phyloP scores from a whole-genome alignment of 768 basidiomycete species.

The Atractiella rhizophila region DNA sequence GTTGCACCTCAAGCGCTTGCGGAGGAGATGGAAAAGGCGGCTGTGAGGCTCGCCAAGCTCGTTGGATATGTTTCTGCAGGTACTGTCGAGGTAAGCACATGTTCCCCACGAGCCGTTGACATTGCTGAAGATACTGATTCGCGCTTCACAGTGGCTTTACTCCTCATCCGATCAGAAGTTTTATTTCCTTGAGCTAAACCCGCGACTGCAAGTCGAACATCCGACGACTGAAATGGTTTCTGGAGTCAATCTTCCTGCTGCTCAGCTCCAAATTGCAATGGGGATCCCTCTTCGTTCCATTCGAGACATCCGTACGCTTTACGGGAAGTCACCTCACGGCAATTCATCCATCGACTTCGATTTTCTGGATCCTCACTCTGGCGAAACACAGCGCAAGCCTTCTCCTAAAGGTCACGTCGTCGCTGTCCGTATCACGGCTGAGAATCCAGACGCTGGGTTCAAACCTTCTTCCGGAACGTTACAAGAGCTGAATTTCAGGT shows the following conservation, averaged over 20 bases:
- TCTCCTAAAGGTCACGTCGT: slow-evolving; percentile 94
- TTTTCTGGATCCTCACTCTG: slow-evolving; percentile 65
- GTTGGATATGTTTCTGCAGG: slow-evolving; percentile 98
- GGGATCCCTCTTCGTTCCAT: slow-evolving; percentile 88
- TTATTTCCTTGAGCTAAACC: slow-evolving; percentile 95
- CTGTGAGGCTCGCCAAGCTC: slow-evolving; percentile 93
- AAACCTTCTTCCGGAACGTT: slow-evolving; percentile 80
- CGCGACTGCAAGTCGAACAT: slow-evolving; percentile 97
- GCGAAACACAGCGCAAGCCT: slow-evolving; percentile 74
- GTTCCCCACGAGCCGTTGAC: slow-evolving; percentile 4
- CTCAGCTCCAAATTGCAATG: slow-evolving; percentile 94
- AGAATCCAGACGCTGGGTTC: slow-evolving; percentile 98
- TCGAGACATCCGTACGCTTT: slow-evolving; percentile 78
- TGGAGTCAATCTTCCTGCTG: slow-evolving; percentile 89
- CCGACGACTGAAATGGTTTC: slow-evolving; percentile 99
- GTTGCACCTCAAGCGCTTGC: slow-evolving; percentile 80
- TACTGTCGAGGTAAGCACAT: slow-evolving; percentile 25
- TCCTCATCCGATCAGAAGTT: slow-evolving; percentile 78
- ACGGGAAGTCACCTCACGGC: slow-evolving; percentile 74
- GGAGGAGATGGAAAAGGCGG: slow-evolving; percentile 94
- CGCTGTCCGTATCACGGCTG: slow-evolving; percentile 94
- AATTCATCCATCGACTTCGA: slow-evolving; percentile 91
- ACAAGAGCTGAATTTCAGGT: slow-evolving; percentile 97
- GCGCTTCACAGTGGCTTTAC: slow-evolving; percentile 40
- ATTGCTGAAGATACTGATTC: not conserved